phyloP scores from a whole-genome alignment of 108 stramenopile species.

The Aurantiochytrium sp. region DNA sequence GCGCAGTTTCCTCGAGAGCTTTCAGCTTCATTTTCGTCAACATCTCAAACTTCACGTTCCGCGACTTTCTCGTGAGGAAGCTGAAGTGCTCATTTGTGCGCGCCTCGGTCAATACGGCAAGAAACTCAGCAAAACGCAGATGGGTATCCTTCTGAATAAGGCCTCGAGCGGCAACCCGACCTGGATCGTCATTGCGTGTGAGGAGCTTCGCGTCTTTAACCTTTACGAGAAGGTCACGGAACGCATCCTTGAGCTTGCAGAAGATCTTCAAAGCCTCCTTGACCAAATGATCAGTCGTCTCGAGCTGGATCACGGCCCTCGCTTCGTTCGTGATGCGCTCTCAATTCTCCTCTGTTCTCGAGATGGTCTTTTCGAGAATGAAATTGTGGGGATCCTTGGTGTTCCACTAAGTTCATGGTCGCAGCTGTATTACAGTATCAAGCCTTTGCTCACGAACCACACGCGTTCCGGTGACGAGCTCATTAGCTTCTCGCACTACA shows the following conservation, averaged over 20 bases:
- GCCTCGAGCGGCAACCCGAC: conserved; percentile 12
- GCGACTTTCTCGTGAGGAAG: background rate
- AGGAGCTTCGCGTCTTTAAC: background rate
- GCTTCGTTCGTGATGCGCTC: background rate
- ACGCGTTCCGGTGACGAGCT: background rate
- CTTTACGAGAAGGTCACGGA: background rate
- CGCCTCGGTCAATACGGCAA: background rate
- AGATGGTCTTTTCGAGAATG: background rate
- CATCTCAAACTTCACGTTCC: background rate
- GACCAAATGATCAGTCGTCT: conserved; percentile 7
- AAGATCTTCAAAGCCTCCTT: background rate
- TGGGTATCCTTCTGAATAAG: background rate
- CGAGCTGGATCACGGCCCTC: background rate
- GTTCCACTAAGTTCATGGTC: background rate
- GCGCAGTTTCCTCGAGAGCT: background rate
- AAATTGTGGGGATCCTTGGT: background rate
- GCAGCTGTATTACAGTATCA: background rate
- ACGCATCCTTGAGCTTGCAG: background rate
- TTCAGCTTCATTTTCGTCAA: background rate
- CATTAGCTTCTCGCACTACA: background rate
- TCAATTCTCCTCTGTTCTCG: background rate
- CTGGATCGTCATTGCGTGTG: background rate
- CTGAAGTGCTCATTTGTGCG: background rate
- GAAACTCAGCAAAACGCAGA: background rate
- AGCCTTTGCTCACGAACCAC: background rate